Evolutionary conservation across 345 rosid species (phyloP).

Genomic region (Salix suchowensis): DNA sequence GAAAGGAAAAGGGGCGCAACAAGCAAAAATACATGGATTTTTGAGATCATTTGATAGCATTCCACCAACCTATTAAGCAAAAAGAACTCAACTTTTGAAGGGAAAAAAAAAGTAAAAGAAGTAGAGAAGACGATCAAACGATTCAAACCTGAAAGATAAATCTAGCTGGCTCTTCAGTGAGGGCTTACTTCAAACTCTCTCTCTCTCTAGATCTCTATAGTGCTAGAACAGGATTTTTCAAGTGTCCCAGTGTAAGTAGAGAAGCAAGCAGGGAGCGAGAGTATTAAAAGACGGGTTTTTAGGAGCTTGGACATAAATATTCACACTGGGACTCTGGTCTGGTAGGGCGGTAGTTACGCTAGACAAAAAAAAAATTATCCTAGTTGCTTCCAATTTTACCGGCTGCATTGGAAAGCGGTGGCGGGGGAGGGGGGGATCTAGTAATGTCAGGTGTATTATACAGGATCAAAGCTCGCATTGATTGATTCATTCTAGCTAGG

Average conservation of each 20-base stretch:
- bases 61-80: neutral
- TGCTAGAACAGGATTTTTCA: neutral
- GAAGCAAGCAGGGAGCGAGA: neutral
- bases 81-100: neutral
- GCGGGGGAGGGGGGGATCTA: neutral
- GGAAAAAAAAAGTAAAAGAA: neutral
- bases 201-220: slow-evolving; percentile 16
- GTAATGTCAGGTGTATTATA: neutral
- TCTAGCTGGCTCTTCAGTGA: neutral
- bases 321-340: neutral
- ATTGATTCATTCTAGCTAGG: neutral
- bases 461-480: neutral
- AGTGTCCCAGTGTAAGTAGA: neutral
- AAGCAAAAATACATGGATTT: neutral
- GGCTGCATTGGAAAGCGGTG: neutral
- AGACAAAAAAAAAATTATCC: neutral
- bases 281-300: neutral
- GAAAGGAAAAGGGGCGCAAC: neutral
- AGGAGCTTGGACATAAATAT: neutral
- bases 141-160: slow-evolving; percentile 15
- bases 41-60: neutral
- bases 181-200: neutral
- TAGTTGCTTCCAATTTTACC: neutral
- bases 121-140: slow-evolving; percentile 11
- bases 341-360: neutral